Evolutionary conservation across 2,329 filamentous ascomycete genomes (phyloP).

Genomic region (Onygenales sp.): DNA sequence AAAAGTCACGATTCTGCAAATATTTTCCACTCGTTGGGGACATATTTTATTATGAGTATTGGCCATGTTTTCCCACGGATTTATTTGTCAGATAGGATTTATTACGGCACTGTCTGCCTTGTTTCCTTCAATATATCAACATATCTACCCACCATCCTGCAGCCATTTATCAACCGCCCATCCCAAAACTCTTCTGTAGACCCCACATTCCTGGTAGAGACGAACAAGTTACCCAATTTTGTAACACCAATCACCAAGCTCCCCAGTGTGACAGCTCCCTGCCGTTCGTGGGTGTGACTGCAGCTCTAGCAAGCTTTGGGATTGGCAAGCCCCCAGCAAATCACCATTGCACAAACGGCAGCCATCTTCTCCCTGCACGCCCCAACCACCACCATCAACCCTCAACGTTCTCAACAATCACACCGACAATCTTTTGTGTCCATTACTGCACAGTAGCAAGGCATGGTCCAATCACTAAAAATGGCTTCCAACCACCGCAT

Average conservation of each 20-base stretch:
- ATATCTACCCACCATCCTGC: not conserved
- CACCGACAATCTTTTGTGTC: not conserved
- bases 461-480: not conserved
- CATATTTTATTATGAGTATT: not conserved
- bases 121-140: not conserved
- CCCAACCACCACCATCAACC: not conserved
- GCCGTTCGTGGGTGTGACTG: too few relatives aligned
- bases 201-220: too few relatives aligned
- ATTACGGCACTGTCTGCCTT: not conserved
- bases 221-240: too few relatives aligned
- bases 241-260: not conserved
- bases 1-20: not conserved
- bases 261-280: too few relatives aligned
- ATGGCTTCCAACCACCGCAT: constrained; percentile 13
- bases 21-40: not conserved
- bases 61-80: not conserved
- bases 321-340: not conserved
- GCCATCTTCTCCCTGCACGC: not conserved
- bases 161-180: too few relatives aligned
- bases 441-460: not conserved
- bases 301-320: not conserved
- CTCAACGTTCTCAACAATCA: not conserved
- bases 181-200: too few relatives aligned
- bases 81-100: not conserved
- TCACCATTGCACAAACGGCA: not conserved